Evolutionary conservation across 805 yeast species (phyloP).

Genomic region (Zygoascus bituminiphila): DNA sequence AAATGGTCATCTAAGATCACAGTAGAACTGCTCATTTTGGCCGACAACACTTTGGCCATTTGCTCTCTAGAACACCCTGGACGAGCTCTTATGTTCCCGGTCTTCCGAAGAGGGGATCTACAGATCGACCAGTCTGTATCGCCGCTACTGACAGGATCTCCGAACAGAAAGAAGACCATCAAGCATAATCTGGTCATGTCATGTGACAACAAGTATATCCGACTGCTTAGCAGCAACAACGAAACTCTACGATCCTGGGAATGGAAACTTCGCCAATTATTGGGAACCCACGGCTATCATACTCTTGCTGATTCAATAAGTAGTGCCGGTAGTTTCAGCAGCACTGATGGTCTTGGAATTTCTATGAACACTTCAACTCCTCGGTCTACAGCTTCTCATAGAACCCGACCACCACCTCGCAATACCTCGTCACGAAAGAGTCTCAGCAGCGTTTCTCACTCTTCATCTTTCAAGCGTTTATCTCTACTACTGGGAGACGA

Average conservation of each 20-base stretch:
- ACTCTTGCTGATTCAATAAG: not conserved
- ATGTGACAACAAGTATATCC: not conserved
- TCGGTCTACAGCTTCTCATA: slow-evolving; percentile 5
- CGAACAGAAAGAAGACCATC: not conserved
- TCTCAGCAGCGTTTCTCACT: not conserved
- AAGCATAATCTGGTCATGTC: not conserved
- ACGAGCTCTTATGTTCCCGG: slow-evolving; percentile 18
- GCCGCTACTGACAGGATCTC: not conserved
- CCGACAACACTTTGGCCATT: slow-evolving; percentile 10
- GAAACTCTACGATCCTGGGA: not conserved
- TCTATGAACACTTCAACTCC: not conserved
- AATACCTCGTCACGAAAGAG: not conserved
- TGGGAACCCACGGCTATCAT: not conserved
- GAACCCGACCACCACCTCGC: not conserved
- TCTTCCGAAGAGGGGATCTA: slow-evolving; percentile 13
- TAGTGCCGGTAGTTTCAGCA: not conserved
- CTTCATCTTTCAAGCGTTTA: slow-evolving; percentile 1
- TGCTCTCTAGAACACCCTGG: slow-evolving; percentile 20
- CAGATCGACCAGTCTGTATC: not conserved
- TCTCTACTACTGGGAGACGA: slow-evolving; percentile 4
- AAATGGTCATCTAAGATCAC: slow-evolving; percentile 4
- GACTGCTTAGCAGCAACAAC: not conserved
- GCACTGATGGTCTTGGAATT: not conserved
- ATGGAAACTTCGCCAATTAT: not conserved
- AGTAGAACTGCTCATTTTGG: slow-evolving; percentile 14